Conservation (phyloP, 1,139 yeast genomes). For the Magnusiomyces clavatus region DNA sequence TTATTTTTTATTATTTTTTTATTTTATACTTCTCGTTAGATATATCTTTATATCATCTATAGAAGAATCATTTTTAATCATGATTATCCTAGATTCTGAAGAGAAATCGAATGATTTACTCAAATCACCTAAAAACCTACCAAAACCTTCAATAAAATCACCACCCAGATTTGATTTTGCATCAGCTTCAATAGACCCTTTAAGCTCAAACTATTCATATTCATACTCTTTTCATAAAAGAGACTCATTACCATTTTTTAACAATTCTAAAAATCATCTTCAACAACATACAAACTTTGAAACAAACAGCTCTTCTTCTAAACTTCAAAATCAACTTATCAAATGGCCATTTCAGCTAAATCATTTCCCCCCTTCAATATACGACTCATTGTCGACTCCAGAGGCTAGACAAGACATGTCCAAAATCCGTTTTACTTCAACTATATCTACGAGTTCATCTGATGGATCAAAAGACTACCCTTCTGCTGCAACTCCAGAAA, state of each 20-base stretch:
- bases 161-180: not conserved
- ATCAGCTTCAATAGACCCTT: not conserved
- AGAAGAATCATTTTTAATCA: not conserved
- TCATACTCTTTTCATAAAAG: not conserved
- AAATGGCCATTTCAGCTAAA: conserved; percentile 8
- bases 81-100: not conserved
- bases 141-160: not conserved
- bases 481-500: conserved; percentile 28
- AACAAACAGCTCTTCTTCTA: too few relatives aligned
- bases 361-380: conserved; percentile 4
- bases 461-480: not conserved
- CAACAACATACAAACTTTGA: not conserved
- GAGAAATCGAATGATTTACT: not conserved
- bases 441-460: not conserved
- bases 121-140: not conserved
- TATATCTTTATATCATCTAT: not conserved
- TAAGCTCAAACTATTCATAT: not conserved
- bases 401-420: conserved; percentile 6
- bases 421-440: conserved; percentile 6
- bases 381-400: conserved; percentile 7
- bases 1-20: not conserved
- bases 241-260: not conserved
- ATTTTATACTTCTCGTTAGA: not conserved
- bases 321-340: not conserved
- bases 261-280: not conserved